These are phyloP conservation scores for Prunus yedoensis DNA, from an alignment of 331 rosid species.

Conservation along the genomic window DNA sequence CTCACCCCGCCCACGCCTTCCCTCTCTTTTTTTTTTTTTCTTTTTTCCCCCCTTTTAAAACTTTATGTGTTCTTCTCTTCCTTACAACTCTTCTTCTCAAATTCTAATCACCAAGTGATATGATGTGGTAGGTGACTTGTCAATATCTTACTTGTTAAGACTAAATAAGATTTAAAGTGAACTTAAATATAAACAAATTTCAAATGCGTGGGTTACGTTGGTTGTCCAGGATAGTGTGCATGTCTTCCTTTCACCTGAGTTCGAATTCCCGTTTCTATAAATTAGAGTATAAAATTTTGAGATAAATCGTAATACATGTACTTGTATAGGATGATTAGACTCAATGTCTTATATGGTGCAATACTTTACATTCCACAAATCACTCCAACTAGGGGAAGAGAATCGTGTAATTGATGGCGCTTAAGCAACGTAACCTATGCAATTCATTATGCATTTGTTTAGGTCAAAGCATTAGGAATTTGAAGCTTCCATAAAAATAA, in stretches of 20 bases:
- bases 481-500: neutral
- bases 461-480: neutral
- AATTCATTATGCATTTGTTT: neutral
- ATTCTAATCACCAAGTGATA: neutral
- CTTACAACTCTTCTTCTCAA: neutral
- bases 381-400: neutral
- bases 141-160: neutral
- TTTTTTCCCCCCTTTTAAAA: neutral
- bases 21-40: neutral
- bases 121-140: neutral
- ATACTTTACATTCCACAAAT: too few species aligned
- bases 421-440: neutral
- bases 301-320: too few species aligned
- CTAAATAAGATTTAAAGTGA: neutral
- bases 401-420: neutral
- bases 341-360: too few species aligned
- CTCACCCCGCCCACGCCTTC: neutral
- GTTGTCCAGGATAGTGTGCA: neutral
- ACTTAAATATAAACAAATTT: neutral
- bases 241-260: too few species aligned
- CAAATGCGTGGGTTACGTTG: too few species aligned
- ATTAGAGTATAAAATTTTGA: too few species aligned
- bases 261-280: too few species aligned
- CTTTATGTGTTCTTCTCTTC: constrained; percentile 5
- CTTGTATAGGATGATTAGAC: too few species aligned